Evolutionary conservation across 2,329 filamentous ascomycete species (phyloP), one percentile per base, ranked within the genome.

Genomic region (Claviceps paspali): DNA sequence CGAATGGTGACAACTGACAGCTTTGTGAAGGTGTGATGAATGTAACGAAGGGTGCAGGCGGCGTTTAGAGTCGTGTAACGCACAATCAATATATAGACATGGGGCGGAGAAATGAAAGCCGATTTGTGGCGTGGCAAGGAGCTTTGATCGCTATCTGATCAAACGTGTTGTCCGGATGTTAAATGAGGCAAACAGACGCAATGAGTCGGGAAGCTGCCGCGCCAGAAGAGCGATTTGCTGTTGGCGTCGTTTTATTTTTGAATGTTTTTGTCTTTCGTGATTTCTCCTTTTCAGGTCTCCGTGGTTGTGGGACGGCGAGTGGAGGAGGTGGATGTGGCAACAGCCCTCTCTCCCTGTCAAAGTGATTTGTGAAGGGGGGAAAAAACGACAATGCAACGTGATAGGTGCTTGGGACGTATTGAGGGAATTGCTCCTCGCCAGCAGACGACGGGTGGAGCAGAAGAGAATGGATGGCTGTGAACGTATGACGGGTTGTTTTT

Each of bases 31-130:
- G 24, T 31, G 29, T 36, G 36, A 26, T 33, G 15, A 14, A 26
- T 31, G 29, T 36, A 33, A 26, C 36, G 15, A 14, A 26, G 30
- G 21, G 33, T 41, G 33, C 36, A 30, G 21, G 15, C 12, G 23
- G 24, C 12, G 40, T 41, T 41, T 38, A 36, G 39, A 41, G 36
- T 29, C 23, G 23, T 29, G 39, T 15, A 35, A 33, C 23, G 27
- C 23, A 19, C 23, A 17, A 41, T 33, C 9, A 35, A 14, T 21
- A 21, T 29, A 26, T 29, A 24, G 18, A 33, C 36, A 33, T 23
- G 23, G 12, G 30, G 5, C 12, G 29, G 11, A 14, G 30, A 14
- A 32, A 21, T 32, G 8, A 22, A 19, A 33, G 32, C 32, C 31
- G 37, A 29, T 24, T 24, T 22, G 32, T 19, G 27, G 21, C 32